Percentiles rank a stretch among this genome's conserved stretches.
Evolutionary conservation across 228 moss, liverwort and hornwort species (phyloP).

Genomic region (Sphagnum magellanicum): DNA sequence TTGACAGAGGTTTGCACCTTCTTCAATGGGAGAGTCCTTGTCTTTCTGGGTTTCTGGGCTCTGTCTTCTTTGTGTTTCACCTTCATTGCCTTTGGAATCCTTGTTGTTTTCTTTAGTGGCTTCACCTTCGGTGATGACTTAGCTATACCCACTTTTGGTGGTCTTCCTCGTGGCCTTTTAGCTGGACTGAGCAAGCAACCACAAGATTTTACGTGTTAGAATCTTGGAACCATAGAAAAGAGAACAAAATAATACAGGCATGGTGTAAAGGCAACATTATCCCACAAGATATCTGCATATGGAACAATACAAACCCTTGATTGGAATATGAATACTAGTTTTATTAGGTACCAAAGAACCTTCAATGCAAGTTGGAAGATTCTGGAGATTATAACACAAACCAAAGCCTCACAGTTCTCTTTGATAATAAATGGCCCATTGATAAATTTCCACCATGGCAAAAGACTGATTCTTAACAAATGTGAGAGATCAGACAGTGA

Average conservation of each 20-base stretch:
- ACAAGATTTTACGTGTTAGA: background rate
- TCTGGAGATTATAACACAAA: too few relatives aligned
- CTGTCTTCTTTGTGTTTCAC: conserved; percentile 16
- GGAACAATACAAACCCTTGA: background rate
- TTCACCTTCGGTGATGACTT: conserved; percentile 25
- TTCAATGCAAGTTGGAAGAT: too few relatives aligned
- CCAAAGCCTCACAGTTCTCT: too few relatives aligned
- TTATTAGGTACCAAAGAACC: too few relatives aligned
- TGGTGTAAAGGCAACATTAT: background rate
- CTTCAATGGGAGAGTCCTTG: conserved; percentile 11
- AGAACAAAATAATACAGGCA: background rate
- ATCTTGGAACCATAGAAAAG: background rate
- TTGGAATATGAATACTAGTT: background rate
- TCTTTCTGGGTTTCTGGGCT: background rate
- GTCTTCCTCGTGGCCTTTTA: conserved; percentile 37
- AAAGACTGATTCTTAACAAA: too few relatives aligned
- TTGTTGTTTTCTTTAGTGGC: too few relatives aligned
- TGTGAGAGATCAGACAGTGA: too few relatives aligned
- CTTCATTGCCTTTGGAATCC: conserved; percentile 21
- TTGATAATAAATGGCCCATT: too few relatives aligned
- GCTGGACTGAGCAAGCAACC: conserved; percentile 23
- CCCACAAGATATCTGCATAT: background rate
- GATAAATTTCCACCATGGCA: too few relatives aligned
- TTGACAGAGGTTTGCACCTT: conserved; percentile 1
- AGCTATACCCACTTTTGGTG: conserved; percentile 19